A percentile compares a stretch with the other conserved stretches of the same genome.
phyloP scores from a whole-genome alignment of 1,284 basidiomycete species.

The Coniferiporia sulphurascens region DNA sequence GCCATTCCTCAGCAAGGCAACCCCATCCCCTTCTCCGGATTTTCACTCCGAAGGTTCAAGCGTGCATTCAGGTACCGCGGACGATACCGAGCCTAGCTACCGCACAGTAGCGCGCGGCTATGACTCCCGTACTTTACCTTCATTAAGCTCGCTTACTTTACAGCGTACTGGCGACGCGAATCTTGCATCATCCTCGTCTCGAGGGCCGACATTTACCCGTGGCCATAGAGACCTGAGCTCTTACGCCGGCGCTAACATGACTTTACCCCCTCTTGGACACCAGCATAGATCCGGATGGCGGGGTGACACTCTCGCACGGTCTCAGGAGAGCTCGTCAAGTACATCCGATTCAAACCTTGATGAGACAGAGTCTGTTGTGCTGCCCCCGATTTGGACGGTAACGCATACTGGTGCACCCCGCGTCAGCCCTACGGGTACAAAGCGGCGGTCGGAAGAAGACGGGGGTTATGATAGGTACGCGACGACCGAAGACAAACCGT shows the following conservation, averaged over 20 bases:
- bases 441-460: constrained; percentile 1
- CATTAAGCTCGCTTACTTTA: background rate
- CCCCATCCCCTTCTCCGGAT: background rate
- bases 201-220: background rate
- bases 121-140: background rate
- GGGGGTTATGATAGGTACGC: background rate
- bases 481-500: constrained; percentile 8
- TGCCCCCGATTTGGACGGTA: constrained; percentile 8
- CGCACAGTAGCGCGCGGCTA: background rate
- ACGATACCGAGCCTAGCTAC: background rate
- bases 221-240: background rate
- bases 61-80: background rate
- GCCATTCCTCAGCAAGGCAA: background rate
- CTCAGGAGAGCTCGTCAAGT: background rate
- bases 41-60: background rate
- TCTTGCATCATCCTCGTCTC: background rate
- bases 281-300: background rate
- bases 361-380: constrained; percentile 10
- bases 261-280: background rate
- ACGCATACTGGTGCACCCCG: background rate
- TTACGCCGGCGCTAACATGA: background rate
- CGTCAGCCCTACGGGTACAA: background rate
- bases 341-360: background rate
- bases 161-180: background rate
- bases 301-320: background rate